These are phyloP conservation scores for Russula earlei DNA, from an alignment of 768 basidiomycete genomes.

Conservation along the genomic window DNA sequence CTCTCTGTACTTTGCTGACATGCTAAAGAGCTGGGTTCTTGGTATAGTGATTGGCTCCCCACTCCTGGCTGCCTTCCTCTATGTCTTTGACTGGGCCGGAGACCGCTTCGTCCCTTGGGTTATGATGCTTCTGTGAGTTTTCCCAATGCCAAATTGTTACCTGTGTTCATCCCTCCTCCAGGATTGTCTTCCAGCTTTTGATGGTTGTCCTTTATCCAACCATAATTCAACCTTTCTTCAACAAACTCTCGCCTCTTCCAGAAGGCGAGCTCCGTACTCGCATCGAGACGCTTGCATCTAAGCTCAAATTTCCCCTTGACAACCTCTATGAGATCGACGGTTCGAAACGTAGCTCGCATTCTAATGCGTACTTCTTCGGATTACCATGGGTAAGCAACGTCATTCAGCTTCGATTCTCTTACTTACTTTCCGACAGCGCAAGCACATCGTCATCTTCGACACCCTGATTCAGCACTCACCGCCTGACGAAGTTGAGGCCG, in stretches of 20 bases:
- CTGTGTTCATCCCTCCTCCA: conserved; percentile 23
- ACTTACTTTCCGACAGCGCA: conserved; percentile 44
- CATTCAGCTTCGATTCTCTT: background rate
- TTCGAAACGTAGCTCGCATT: conserved; percentile 89
- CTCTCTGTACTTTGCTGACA: conserved; percentile 63
- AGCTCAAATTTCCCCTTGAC: conserved; percentile 88
- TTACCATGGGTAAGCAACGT: conserved; percentile 67
- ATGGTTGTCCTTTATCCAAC: conserved; percentile 80
- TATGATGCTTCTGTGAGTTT: conserved; percentile 80
- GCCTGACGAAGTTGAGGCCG: conserved; percentile 91
- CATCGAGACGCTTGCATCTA: conserved; percentile 67
- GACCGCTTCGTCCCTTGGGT: conserved; percentile 88
- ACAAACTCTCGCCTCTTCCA: conserved; percentile 84
- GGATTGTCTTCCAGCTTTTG: conserved; percentile 72
- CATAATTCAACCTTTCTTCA: conserved; percentile 92
- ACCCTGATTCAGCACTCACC: conserved; percentile 89
- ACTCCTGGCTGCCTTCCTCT: conserved; percentile 79
- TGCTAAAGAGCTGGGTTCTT: conserved; percentile 71
- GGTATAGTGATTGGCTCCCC: conserved; percentile 70
- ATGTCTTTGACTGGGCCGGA: conserved; percentile 89
- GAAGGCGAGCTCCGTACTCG: conserved; percentile 67
- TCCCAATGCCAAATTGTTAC: background rate
- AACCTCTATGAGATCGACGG: conserved; percentile 97
- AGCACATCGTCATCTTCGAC: conserved; percentile 95
- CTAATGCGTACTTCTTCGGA: conserved; percentile 98